A percentile compares a stretch with the other conserved stretches of the same genome.
These are phyloP conservation scores for Pyrrhoderma noxium DNA, from an alignment of 1,284 basidiomycete genomes.

Conservation along the genomic window DNA sequence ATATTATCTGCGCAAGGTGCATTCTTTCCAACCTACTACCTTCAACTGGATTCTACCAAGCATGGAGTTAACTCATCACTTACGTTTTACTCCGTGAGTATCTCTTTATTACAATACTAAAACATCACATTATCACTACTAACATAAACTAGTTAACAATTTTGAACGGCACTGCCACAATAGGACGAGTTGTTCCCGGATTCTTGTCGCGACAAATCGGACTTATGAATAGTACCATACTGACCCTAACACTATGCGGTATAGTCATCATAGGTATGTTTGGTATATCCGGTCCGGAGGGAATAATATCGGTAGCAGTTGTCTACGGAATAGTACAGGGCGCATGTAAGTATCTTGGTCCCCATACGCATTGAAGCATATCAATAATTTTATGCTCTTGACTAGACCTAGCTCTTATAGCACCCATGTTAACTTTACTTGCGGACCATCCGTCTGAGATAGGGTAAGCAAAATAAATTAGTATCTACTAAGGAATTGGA, in stretches of 20 bases:
- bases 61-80: constrained; percentile 9
- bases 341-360: constrained; percentile 13
- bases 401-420: constrained; percentile 6
- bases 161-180: constrained; percentile 6
- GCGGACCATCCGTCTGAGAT: constrained; percentile 8
- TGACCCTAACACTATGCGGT: constrained; percentile 1
- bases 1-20: constrained; percentile 3
- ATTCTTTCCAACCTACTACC: constrained; percentile 15
- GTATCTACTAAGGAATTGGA: not conserved
- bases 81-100: constrained; percentile 16
- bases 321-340: constrained; percentile 22
- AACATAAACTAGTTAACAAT: constrained; percentile 7
- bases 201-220: constrained; percentile 4
- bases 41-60: constrained; percentile 15
- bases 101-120: not conserved
- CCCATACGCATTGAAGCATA: not conserved
- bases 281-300: constrained; percentile 15
- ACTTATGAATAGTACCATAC: constrained; percentile 6
- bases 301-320: constrained; percentile 14
- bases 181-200: constrained; percentile 11
- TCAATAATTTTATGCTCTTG: not conserved
- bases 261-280: constrained; percentile 22
- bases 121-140: not conserved
- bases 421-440: constrained; percentile 8
- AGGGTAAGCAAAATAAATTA: not conserved